Evolutionary conservation across 2,329 filamentous ascomycete genomes (phyloP).

Genomic region (Stromatinia cepivora): DNA sequence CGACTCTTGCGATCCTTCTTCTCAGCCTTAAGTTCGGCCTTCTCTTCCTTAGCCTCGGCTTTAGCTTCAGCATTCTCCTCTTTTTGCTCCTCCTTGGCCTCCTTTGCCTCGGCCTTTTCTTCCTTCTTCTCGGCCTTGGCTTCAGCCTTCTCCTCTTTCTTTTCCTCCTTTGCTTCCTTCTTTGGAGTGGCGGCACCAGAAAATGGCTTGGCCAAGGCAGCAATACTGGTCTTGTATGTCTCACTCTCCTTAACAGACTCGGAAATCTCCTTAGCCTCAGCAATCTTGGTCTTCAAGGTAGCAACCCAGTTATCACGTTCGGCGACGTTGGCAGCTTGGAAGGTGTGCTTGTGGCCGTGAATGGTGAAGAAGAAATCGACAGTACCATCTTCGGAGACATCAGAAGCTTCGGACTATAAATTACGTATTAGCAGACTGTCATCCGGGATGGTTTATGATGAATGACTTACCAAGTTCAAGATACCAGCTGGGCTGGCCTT

Average conservation of each 20-base stretch:
- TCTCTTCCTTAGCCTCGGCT: conserved; percentile 41
- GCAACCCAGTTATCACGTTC: conserved; percentile 93
- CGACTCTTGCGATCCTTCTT: conserved; percentile 62
- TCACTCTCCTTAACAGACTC: conserved; percentile 74
- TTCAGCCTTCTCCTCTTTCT: conserved; percentile 38
- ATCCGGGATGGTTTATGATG: neutral
- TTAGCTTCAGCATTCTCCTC: conserved; percentile 36
- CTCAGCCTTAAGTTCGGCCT: conserved; percentile 50
- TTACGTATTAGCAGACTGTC: conserved; percentile 38
- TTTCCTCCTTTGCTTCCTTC: conserved; percentile 42
- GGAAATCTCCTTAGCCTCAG: conserved; percentile 80
- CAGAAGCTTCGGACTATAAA: conserved; percentile 56
- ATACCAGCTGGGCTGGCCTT: conserved; percentile 79
- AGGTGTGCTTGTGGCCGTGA: conserved; percentile 87
- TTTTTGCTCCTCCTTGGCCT: conserved; percentile 44
- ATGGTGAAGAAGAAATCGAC: conserved; percentile 85
- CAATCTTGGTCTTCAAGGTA: conserved; percentile 77
- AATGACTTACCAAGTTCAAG: conserved; percentile 73
- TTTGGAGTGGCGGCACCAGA: conserved; percentile 41
- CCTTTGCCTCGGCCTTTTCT: conserved; percentile 44
- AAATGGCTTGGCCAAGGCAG: conserved; percentile 45
- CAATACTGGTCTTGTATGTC: conserved; percentile 70
- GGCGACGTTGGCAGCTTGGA: conserved; percentile 73
- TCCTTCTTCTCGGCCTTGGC: conserved; percentile 39
- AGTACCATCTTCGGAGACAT: conserved; percentile 70